Evolutionary conservation across 2,329 filamentous ascomycete genomes (phyloP).

Genomic region (Penicillium sp.): DNA sequence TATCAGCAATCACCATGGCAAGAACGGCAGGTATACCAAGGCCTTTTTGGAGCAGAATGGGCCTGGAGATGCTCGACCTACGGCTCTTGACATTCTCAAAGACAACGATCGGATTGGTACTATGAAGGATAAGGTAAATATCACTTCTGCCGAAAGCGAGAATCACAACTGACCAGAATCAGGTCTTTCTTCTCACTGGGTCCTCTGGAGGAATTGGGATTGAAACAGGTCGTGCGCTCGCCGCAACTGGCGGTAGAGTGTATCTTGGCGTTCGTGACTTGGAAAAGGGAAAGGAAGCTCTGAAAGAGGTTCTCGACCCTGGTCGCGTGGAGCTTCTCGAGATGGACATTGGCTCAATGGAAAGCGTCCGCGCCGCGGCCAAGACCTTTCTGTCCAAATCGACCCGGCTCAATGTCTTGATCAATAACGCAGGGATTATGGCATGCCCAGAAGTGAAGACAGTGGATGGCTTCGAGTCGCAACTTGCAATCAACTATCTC

Average conservation of each 20-base stretch:
- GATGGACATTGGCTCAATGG: conserved; percentile 34
- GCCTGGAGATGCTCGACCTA: not conserved
- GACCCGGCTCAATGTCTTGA: conserved; percentile 30
- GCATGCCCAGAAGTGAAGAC: conserved; percentile 20
- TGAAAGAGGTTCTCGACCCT: conserved; percentile 31
- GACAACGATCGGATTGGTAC: conserved; percentile 15
- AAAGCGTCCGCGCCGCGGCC: conserved; percentile 36
- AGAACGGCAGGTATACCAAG: too few species aligned
- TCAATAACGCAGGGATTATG: conserved; percentile 38
- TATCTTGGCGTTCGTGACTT: conserved; percentile 49
- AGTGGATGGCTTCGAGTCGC: conserved; percentile 32
- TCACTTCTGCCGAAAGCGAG: too few species aligned
- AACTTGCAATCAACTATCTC: conserved; percentile 38
- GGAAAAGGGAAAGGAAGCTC: conserved; percentile 40
- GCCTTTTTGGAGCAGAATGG: not conserved
- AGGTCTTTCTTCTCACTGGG: conserved; percentile 49
- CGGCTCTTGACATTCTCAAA: conserved; percentile 20
- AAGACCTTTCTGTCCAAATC: conserved; percentile 29
- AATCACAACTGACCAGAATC: too few species aligned
- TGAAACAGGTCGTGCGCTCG: conserved; percentile 49
- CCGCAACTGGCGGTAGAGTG: conserved; percentile 48
- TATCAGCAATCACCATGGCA: too few species aligned
- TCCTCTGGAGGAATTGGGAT: conserved; percentile 47
- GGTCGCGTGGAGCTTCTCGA: conserved; percentile 38
- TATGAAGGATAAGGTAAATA: conserved; percentile 23